Evolutionary conservation across 352 stramenopile genomes (phyloP), one percentile per base, ranked within the genome.

Genomic region (Elongisporangium anandrum): DNA sequence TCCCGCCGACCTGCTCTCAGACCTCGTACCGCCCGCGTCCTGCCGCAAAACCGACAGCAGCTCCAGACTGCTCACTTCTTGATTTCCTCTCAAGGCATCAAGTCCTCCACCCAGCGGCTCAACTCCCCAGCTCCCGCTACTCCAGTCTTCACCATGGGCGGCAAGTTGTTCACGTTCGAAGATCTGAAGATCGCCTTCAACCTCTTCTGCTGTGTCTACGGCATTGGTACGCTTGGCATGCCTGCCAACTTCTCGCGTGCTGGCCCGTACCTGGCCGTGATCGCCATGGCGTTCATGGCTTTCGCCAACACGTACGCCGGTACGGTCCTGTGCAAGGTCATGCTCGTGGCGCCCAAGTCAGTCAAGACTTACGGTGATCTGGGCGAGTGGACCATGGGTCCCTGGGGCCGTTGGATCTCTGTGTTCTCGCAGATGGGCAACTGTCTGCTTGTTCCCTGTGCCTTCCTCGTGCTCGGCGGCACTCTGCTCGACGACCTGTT

Each of bases 241-340:
- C n/a, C n/a, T n/a, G n/a, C n/a, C n/a, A n/a, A n/a, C n/a, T n/a
- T n/a, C n/a, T n/a, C n/a, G n/a, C n/a, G n/a, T n/a, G 73, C 76
- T 20, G 76, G 76, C 8, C 67, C 67, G 3, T 63, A 65, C 7
- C 68, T 77, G 29, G 77, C 77, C 29, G 75, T 67, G 10, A 66
- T 81, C 45, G 79, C 79, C 1, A 51, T 81, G 38, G 57, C 73
- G 3, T 85, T 81, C 60, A 85, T 85, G 72, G 73, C 73, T 20
- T 79, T 79, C 52, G 70, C 72, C 57, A 85, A 85, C 63, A 72
- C 77, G 23, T 85, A 83, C 58, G 66, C 75, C n/a, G 79, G 73
- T 0, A 66, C 83, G 34, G 70, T 70, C 17, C 60, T 77, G 21
- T 81, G 65, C 52, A 68, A 69, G 23, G 75, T 83, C 13, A 34